These are phyloP conservation scores for Salvia rosmarinus DNA, from an alignment of 257 asterid genomes.

Conservation along the genomic window DNA sequence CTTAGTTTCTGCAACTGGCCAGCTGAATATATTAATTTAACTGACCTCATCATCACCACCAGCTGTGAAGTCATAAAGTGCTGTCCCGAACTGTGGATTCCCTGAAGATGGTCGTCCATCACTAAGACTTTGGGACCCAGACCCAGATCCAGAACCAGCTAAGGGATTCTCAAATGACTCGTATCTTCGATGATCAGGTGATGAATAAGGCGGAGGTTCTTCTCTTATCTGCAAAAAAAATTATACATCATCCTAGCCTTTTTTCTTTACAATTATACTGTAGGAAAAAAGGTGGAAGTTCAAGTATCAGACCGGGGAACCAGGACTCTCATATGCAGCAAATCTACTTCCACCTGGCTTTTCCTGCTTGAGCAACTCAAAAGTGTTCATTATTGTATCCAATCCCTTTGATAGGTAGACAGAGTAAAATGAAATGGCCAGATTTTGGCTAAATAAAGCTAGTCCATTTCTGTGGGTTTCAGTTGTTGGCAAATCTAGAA, in stretches of 20 bases:
- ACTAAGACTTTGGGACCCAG: conserved; percentile 73
- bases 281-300: conserved; percentile 26
- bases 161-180: conserved; percentile 94
- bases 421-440: background rate
- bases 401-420: conserved; percentile 6
- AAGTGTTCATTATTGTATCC: conserved; percentile 31
- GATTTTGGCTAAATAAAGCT: no score
- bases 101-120: conserved; percentile 79
- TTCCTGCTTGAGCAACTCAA: conserved; percentile 64
- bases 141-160: conserved; percentile 75
- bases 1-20: background rate
- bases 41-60: conserved; percentile 99
- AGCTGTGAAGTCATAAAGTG: conserved; percentile 97
- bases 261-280: conserved; percentile 20
- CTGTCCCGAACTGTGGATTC: conserved; percentile 71
- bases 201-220: conserved; percentile 99
- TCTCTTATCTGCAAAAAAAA: conserved; percentile 77
- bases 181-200: conserved; percentile 75
- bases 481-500: no score
- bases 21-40: background rate
- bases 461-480: no score
- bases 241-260: conserved; percentile 31
- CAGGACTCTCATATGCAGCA: conserved; percentile 61
- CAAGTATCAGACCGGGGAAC: conserved; percentile 67
- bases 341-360: conserved; percentile 69